These are phyloP conservation scores for Dacryopinax primogenitus DNA, from an alignment of 768 basidiomycete species.

Conservation along the genomic window DNA sequence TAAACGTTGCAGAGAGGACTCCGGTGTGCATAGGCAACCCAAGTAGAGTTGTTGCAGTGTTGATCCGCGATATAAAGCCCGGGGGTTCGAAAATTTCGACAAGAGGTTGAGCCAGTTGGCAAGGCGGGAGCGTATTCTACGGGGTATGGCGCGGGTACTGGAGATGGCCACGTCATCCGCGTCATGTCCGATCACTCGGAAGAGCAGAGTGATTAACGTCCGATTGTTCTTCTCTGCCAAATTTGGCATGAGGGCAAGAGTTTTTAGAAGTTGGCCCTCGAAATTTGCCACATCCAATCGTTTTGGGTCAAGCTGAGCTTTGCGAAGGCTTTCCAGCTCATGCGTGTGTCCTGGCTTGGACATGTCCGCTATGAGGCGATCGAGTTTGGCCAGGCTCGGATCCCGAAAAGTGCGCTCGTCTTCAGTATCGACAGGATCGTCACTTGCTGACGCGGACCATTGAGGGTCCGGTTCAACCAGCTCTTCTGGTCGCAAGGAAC, in stretches of 20 bases:
- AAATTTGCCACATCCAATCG: constrained; percentile 66
- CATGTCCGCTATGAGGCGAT: not conserved
- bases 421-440: constrained; percentile 15
- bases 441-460: constrained; percentile 14
- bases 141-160: constrained; percentile 15
- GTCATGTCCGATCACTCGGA: constrained; percentile 25
- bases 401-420: constrained; percentile 26
- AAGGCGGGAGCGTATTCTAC: constrained; percentile 42
- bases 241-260: constrained; percentile 53
- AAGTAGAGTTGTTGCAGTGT: constrained; percentile 54
- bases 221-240: constrained; percentile 80
- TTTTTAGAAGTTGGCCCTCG: constrained; percentile 62
- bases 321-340: not conserved
- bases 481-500: constrained; percentile 17
- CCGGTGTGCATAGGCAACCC: constrained; percentile 71
- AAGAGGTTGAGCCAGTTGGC: constrained; percentile 71
- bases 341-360: not conserved
- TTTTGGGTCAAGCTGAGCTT: constrained; percentile 30
- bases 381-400: constrained; percentile 22
- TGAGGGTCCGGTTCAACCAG: constrained; percentile 16
- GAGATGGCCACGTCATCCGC: constrained; percentile 16
- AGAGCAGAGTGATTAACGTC: constrained; percentile 74
- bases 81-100: constrained; percentile 86
- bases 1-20: constrained; percentile 58
- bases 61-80: constrained; percentile 60